phyloP scores from a whole-genome alignment of 805 yeast genomes.

The Myxozyma lipomycoides region DNA sequence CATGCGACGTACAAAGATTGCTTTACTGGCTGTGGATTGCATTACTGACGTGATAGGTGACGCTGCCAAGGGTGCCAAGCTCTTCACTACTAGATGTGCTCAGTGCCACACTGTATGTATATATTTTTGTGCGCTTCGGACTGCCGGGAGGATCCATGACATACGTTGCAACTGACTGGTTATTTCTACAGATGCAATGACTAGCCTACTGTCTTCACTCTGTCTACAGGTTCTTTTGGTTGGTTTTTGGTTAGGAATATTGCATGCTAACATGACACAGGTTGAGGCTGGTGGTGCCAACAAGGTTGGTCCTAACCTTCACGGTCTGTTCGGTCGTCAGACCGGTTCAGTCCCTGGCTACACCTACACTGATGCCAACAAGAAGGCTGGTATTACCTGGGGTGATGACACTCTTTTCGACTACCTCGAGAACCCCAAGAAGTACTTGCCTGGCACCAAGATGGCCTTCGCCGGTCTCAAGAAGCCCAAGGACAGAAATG shows the following conservation, averaged over 20 bases:
- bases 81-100: constrained; percentile 97
- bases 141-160: neutral
- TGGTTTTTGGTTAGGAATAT: too few species aligned
- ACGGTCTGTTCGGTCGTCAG: constrained; percentile 88
- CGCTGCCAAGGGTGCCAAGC: constrained; percentile 93
- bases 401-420: constrained; percentile 80
- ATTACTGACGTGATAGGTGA: constrained; percentile 43
- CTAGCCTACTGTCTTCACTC: neutral
- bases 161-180: too few species aligned
- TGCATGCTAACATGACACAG: constrained; percentile 7
- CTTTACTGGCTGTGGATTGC: too few species aligned
- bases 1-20: too few species aligned
- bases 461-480: constrained; percentile 99
- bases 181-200: neutral
- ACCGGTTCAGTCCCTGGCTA: constrained; percentile 91
- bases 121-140: too few species aligned
- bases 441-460: constrained; percentile 99
- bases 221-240: neutral
- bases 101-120: constrained; percentile 89
- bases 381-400: constrained; percentile 91
- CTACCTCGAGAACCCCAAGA: constrained; percentile 99
- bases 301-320: constrained; percentile 98
- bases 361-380: constrained; percentile 98
- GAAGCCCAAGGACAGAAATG: constrained; percentile 98
- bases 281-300: constrained; percentile 87